phyloP scores from a whole-genome alignment of 768 basidiomycete species.

The Calocybe gangraenosa region DNA sequence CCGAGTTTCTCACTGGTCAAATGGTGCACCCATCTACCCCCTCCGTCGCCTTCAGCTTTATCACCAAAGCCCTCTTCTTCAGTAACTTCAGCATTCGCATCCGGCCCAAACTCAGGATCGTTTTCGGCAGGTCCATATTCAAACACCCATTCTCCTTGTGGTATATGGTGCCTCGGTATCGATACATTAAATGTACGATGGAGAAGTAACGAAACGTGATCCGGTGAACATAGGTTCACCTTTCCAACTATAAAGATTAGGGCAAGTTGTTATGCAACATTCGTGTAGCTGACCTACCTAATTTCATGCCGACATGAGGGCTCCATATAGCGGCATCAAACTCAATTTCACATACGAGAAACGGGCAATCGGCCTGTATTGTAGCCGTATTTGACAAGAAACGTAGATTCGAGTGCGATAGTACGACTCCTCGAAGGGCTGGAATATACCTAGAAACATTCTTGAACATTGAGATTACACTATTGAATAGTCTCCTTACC shows the following conservation, averaged over 20 bases:
- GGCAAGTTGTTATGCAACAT: slow-evolving; percentile 2
- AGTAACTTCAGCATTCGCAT: slow-evolving; percentile 19
- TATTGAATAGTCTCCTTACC: slow-evolving; percentile 47
- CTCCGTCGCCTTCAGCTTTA: slow-evolving; percentile 34
- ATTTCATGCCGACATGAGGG: slow-evolving; percentile 74
- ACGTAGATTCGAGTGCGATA: slow-evolving; percentile 75
- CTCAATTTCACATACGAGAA: slow-evolving; percentile 63
- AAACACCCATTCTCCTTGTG: slow-evolving; percentile 75
- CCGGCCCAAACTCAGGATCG: slow-evolving; percentile 64
- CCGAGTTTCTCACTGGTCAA: slow-evolving; percentile 68
- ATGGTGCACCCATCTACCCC: slow-evolving; percentile 79
- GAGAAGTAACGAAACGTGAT: slow-evolving; percentile 86
- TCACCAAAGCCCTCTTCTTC: slow-evolving; percentile 19
- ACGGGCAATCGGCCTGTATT: slow-evolving; percentile 83
- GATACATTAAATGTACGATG: slow-evolving; percentile 94
- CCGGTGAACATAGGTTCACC: slow-evolving; percentile 85
- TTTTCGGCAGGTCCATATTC: slow-evolving; percentile 82
- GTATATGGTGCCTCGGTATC: slow-evolving; percentile 90
- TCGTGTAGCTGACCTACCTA: slow-evolving; percentile 45
- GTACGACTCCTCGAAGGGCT: slow-evolving; percentile 80
- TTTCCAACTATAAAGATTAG: slow-evolving; percentile 57
- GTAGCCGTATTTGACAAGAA: slow-evolving; percentile 63
- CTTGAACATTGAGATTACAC: not conserved
- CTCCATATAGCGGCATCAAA: slow-evolving; percentile 91
- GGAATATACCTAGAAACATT: slow-evolving; percentile 61